Base-by-base conservation (phyloP, 2,329 filamentous ascomycete species). In the Botryotinia calthae region DNA sequence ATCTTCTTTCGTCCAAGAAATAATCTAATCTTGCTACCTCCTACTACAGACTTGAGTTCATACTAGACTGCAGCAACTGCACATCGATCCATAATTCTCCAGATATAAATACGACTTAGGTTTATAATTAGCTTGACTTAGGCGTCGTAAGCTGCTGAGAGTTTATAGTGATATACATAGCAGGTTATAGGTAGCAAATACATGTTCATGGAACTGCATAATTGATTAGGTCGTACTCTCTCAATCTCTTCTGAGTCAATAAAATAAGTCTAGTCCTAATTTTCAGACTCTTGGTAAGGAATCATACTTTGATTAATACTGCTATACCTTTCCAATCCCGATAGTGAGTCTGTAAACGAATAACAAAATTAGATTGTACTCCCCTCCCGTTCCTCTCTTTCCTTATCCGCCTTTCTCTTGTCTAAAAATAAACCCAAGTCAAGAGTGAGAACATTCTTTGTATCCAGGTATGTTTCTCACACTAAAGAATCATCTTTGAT, bases 261-360 rank as follows among this genome's bases (percentile, higher is more conserved):
- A 46, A 18, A 25, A 10, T 48, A 34, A 34, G 3, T 34, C 16
- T 6, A 44, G 7, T 46, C 20, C 44, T 20, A 46, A 46, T 20
- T 48, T 48, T 10, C 22, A 48, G 46, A 25, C 8, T 48, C 22
- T 18, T 42, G 46, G 25, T 25, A 22, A 48, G 46, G 3, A 25
- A 48, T 48, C 22, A 25, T 25, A 48, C 22, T 22, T 25, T 48
- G 46, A 48, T 48, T 10, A 9, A 48, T 20, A 48, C 22, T 9
- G 20, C 0, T 10, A 12, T 10, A 10, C 22, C 8, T 25, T 25
- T 0, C 3, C 9, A 10, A 25, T 10, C 20, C 9, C 46, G 22
- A 48, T 8, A 25, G 46, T 25, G 22, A 25, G 20, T 3, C 8
- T 1, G 7, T 4, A 48, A 25, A 22, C 2, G 46, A 48, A 48